phyloP scores from a whole-genome alignment of 2,329 filamentous ascomycete genomes.

The Verticillium longisporum region DNA sequence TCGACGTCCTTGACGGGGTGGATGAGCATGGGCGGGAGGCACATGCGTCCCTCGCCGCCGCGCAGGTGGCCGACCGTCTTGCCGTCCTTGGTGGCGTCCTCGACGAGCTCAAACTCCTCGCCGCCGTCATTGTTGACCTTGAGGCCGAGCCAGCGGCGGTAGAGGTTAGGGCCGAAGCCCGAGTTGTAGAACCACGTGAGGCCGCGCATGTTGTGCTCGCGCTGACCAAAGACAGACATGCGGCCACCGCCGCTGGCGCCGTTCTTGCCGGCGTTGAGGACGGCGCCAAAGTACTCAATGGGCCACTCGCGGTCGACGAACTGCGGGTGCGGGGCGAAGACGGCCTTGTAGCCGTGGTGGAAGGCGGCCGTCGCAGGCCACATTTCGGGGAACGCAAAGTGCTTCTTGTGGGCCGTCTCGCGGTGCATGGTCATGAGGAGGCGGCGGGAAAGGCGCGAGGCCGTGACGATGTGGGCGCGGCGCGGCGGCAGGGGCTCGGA shows the following conservation, averaged over 20 bases:
- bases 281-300: slow-evolving; percentile 64
- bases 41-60: slow-evolving; percentile 79
- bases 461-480: slow-evolving; percentile 82
- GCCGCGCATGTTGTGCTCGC: slow-evolving; percentile 83
- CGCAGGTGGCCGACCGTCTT: slow-evolving; percentile 44
- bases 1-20: slow-evolving; percentile 81
- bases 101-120: slow-evolving; percentile 63
- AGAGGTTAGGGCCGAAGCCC: slow-evolving; percentile 73
- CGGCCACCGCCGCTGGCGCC: slow-evolving; percentile 67
- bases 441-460: slow-evolving; percentile 72
- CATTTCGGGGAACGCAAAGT: slow-evolving; percentile 94
- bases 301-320: slow-evolving; percentile 88
- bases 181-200: slow-evolving; percentile 91
- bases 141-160: slow-evolving; percentile 79
- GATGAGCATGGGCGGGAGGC: slow-evolving; percentile 79
- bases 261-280: slow-evolving; percentile 74
- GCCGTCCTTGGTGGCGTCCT: slow-evolving; percentile 44
- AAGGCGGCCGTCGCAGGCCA: slow-evolving; percentile 84
- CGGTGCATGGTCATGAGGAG: slow-evolving; percentile 84
- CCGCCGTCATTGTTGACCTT: slow-evolving; percentile 73
- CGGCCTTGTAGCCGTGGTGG: slow-evolving; percentile 88
- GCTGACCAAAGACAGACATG: slow-evolving; percentile 70
- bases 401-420: slow-evolving; percentile 77
- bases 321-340: slow-evolving; percentile 83
- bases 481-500: slow-evolving; percentile 57